Evolutionary conservation across 495 filamentous ascomycete species (phyloP).

Genomic region (Daldinia bambusicola): DNA sequence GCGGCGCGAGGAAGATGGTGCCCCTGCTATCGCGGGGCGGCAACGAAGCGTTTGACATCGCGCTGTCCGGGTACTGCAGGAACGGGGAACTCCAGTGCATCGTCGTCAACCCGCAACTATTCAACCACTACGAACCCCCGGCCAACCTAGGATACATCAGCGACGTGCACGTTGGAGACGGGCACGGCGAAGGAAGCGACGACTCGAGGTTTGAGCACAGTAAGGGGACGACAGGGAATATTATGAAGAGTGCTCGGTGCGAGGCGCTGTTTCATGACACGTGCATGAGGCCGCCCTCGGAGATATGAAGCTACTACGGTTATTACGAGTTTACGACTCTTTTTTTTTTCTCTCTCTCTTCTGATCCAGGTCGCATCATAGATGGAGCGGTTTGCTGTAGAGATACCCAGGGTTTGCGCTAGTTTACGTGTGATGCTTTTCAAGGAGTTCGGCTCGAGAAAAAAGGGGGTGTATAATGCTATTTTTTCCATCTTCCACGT

Average conservation of each 20-base stretch:
- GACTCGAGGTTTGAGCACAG: slow-evolving; percentile 33
- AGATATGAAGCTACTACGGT: slow-evolving; percentile 30
- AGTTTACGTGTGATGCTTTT: slow-evolving; percentile 2
- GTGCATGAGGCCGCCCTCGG: slow-evolving; percentile 47
- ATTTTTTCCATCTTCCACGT: background rate
- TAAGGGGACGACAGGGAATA: slow-evolving; percentile 44
- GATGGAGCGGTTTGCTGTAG: slow-evolving; percentile 1
- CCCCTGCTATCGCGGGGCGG: slow-evolving; percentile 26
- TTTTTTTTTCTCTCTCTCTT: too few species aligned
- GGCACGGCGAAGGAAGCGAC: slow-evolving; percentile 13
- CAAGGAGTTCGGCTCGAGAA: background rate
- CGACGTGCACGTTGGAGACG: slow-evolving; percentile 36
- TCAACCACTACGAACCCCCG: slow-evolving; percentile 46
- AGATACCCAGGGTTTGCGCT: slow-evolving; percentile 13
- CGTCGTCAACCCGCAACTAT: slow-evolving; percentile 40
- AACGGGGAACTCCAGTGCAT: slow-evolving; percentile 29
- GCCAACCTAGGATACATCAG: slow-evolving; percentile 30
- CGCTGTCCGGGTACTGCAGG: slow-evolving; percentile 30
- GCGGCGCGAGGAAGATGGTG: slow-evolving; percentile 41
- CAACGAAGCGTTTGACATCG: slow-evolving; percentile 40
- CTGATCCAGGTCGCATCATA: background rate
- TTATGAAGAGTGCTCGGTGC: slow-evolving; percentile 44
- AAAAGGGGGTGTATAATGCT: background rate
- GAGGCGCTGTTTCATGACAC: slow-evolving; percentile 37
- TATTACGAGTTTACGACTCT: background rate